phyloP scores from a whole-genome alignment of 441 rosid species.

The Rhodomyrtus psidioides region DNA sequence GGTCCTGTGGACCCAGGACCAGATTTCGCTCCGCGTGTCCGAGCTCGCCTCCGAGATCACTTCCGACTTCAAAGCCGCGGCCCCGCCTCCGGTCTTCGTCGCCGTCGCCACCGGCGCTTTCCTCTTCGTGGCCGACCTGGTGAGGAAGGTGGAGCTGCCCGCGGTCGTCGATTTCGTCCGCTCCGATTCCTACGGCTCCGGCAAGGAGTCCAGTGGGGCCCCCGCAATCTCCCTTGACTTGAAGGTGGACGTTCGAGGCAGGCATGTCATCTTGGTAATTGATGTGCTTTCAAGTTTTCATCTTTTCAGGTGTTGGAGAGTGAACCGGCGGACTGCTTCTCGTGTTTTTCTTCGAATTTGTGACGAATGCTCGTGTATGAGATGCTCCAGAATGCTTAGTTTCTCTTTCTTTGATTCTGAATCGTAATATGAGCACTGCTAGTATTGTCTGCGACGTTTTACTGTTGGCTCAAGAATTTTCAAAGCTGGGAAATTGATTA shows the following conservation, averaged over 20 bases:
- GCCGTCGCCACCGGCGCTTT: conserved; percentile 88
- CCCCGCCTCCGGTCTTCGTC: conserved; percentile 42
- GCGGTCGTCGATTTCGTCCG: conserved; percentile 59
- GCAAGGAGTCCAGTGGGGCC: conserved; percentile 40
- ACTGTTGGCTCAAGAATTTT: background rate
- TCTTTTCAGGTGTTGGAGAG: background rate
- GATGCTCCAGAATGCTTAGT: background rate
- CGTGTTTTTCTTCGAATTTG: background rate
- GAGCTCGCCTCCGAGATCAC: conserved; percentile 55
- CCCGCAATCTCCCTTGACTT: conserved; percentile 61
- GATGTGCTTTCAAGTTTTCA: background rate
- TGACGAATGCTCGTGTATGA: background rate
- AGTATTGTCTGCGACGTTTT: background rate
- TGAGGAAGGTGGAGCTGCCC: conserved; percentile 50
- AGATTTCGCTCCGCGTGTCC: conserved; percentile 50
- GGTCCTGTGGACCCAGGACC: conserved; percentile 42
- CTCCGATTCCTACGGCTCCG: conserved; percentile 67
- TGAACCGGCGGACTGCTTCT: background rate
- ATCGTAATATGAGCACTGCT: background rate
- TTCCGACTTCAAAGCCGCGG: conserved; percentile 26
- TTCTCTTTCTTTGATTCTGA: background rate
- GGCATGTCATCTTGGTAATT: conserved; percentile 67
- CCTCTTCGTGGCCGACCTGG: conserved; percentile 78
- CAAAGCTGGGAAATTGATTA: background rate
- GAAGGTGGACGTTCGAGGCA: conserved; percentile 52